A percentile compares a stretch with the other conserved stretches of the same genome.
phyloP scores from a whole-genome alignment of 345 rosid species.

The Populus pruinosa region DNA sequence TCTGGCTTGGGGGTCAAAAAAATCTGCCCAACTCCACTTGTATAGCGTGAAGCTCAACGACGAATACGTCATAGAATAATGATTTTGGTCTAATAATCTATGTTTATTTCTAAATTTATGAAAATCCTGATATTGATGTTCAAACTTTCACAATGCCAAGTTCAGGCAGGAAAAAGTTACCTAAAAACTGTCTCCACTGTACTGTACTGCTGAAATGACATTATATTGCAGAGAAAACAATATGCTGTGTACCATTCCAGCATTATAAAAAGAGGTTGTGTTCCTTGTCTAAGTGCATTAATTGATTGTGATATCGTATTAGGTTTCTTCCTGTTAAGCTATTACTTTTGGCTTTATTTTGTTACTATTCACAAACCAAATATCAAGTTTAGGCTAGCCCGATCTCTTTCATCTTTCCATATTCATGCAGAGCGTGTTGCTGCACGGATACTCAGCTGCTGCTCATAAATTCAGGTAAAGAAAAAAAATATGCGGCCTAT shows the following conservation, averaged over 20 bases:
- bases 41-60: background rate
- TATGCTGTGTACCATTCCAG: background rate
- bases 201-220: background rate
- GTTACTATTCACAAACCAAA: background rate
- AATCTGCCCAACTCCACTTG: background rate
- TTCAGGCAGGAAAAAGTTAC: background rate
- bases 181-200: background rate
- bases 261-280: background rate
- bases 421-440: background rate
- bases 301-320: background rate
- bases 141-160: background rate
- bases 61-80: background rate
- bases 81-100: background rate
- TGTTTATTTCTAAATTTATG: background rate
- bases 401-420: background rate
- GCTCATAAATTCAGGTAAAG: background rate
- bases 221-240: background rate
- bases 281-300: background rate
- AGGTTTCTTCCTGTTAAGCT: background rate
- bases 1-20: background rate
- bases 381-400: background rate
- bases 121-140: background rate
- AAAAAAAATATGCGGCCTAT: background rate
- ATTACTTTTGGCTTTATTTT: background rate
- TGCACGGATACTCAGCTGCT: background rate